Conservation (phyloP, 129 eudicot species). For the Flaveria brownii region DNA sequence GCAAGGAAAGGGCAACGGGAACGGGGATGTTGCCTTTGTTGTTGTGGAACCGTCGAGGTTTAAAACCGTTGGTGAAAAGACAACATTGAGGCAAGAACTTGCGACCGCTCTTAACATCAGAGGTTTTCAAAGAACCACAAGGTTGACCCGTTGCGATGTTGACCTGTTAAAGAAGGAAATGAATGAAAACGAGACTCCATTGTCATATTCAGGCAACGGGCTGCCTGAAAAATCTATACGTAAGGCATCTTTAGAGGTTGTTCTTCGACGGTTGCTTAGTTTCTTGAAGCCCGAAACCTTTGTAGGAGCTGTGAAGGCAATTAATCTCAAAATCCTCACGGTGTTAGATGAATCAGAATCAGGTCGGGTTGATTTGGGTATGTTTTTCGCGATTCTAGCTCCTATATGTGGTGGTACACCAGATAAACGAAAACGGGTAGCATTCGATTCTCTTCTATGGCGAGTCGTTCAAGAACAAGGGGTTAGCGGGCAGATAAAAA, state of each 20-base stretch:
- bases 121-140: constrained; percentile 75
- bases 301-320: constrained; percentile 81
- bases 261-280: constrained; percentile 68
- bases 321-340: constrained; percentile 79
- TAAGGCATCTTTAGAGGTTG: constrained; percentile 81
- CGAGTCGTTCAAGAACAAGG: constrained; percentile 61
- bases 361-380: constrained; percentile 91
- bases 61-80: constrained; percentile 74
- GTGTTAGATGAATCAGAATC: constrained; percentile 81
- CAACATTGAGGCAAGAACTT: constrained; percentile 73
- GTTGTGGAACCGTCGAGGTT: constrained; percentile 72
- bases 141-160: constrained; percentile 79
- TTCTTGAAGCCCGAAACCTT: constrained; percentile 95
- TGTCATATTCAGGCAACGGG: constrained; percentile 80
- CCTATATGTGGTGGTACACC: constrained; percentile 81
- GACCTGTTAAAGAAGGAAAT: constrained; percentile 81
- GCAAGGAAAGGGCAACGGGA: constrained; percentile 61
- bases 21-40: constrained; percentile 69
- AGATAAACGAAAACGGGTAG: constrained; percentile 74
- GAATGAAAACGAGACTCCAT: constrained; percentile 73
- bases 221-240: constrained; percentile 85
- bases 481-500: constrained; percentile 48
- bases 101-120: constrained; percentile 76
- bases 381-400: constrained; percentile 89
- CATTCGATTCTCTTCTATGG: constrained; percentile 85